Percentiles rank a stretch among this genome's conserved stretches.
Evolutionary conservation across 2,329 filamentous ascomycete species (phyloP).

Genomic region (Emmonsiellopsis sp.): DNA sequence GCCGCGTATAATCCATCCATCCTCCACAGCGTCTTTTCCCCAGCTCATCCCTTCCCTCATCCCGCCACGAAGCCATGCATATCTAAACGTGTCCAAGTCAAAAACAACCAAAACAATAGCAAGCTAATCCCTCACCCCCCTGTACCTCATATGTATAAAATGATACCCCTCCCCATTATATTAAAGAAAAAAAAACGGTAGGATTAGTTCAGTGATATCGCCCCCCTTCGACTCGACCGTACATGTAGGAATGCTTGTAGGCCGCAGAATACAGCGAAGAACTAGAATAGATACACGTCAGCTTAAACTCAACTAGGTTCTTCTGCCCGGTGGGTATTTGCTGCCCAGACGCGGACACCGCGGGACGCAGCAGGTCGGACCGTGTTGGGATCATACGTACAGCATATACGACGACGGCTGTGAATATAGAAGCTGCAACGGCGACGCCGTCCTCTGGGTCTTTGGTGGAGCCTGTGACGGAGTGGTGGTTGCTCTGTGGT

Average conservation of each 20-base stretch:
- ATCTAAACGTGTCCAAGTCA: too few relatives aligned
- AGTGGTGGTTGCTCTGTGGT: constrained; percentile 58
- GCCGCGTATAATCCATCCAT: too few relatives aligned
- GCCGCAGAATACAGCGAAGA: constrained; percentile 84
- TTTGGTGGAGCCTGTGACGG: constrained; percentile 66
- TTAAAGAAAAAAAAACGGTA: not conserved
- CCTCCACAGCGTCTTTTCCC: too few relatives aligned
- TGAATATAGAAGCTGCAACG: constrained; percentile 77
- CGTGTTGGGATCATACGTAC: constrained; percentile 46
- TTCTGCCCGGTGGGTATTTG: not conserved
- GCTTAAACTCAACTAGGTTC: not conserved
- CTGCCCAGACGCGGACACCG: not conserved
- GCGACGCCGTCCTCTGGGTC: constrained; percentile 62
- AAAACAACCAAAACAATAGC: not conserved
- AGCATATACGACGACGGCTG: constrained; percentile 76
- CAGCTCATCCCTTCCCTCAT: too few relatives aligned
- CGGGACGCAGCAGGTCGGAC: not conserved
- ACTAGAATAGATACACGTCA: constrained; percentile 38
- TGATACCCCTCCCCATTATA: not conserved
- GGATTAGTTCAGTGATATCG: constrained; percentile 59
- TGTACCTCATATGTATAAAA: not conserved
- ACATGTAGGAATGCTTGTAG: constrained; percentile 80
- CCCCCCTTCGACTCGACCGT: constrained; percentile 71
- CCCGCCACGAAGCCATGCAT: too few relatives aligned
- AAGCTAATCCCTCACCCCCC: not conserved